These are phyloP conservation scores for Penicillium sp. DNA, from an alignment of 2,329 filamentous ascomycete genomes.

Conservation along the genomic window DNA sequence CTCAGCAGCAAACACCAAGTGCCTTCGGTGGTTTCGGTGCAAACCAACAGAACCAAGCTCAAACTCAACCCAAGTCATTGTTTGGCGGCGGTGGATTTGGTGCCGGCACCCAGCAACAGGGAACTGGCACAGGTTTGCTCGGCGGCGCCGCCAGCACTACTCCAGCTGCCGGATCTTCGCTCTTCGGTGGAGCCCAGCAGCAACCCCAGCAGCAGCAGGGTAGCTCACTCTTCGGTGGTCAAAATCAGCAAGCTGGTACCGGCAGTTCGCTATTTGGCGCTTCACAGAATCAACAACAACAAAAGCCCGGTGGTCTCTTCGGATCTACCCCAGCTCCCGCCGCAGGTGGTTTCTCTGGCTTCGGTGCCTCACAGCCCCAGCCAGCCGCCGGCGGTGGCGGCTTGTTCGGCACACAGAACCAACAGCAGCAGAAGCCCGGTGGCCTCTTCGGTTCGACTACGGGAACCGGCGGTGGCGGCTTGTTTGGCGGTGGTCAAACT, in stretches of 20 bases:
- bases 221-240: slow-evolving; percentile 28
- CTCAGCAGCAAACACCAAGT: slow-evolving; percentile 28
- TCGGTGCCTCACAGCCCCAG: slow-evolving; percentile 40
- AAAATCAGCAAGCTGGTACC: slow-evolving; percentile 31
- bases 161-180: slow-evolving; percentile 26
- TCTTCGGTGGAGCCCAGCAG: slow-evolving; percentile 35
- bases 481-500: slow-evolving; percentile 41
- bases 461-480: slow-evolving; percentile 36
- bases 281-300: slow-evolving; percentile 18
- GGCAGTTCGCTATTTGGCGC: slow-evolving; percentile 42
- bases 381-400: slow-evolving; percentile 30
- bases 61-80: slow-evolving; percentile 32
- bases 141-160: slow-evolving; percentile 32
- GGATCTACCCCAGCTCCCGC: slow-evolving; percentile 19
- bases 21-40: slow-evolving; percentile 40
- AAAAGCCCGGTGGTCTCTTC: slow-evolving; percentile 19
- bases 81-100: slow-evolving; percentile 36
- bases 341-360: slow-evolving; percentile 29
- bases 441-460: slow-evolving; percentile 44
- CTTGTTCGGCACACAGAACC: slow-evolving; percentile 40
- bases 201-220: slow-evolving; percentile 26
- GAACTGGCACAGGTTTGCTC: slow-evolving; percentile 30
- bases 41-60: slow-evolving; percentile 29
- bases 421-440: slow-evolving; percentile 49
- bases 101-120: slow-evolving; percentile 37